A percentile compares a stretch with the other conserved stretches of the same genome.
Conservation (phyloP, 208 protist genomes). For the Porcisia hertigi region DNA sequence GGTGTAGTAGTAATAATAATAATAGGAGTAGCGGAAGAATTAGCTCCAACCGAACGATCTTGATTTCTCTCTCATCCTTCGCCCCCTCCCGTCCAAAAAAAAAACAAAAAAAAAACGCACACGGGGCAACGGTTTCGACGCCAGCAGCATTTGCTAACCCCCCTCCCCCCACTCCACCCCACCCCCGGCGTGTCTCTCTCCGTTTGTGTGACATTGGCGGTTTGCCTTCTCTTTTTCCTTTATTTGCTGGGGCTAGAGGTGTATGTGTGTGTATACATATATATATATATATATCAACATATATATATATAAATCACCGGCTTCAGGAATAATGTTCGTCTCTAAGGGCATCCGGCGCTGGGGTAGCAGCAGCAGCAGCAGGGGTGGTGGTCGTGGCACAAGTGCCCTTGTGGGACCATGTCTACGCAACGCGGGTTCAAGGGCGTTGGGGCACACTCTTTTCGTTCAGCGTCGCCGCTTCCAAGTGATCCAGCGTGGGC, state of each 20-base stretch:
- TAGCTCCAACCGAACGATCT: too few relatives aligned
- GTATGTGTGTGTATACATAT: too few relatives aligned
- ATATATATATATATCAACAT: too few relatives aligned
- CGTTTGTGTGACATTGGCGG: too few relatives aligned
- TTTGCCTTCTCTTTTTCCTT: background rate
- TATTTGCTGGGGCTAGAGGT: too few relatives aligned
- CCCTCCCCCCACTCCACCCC: background rate
- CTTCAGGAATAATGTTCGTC: background rate
- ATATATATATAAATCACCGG: background rate
- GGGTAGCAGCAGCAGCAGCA: slow-evolving; percentile 5
- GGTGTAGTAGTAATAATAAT: too few relatives aligned
- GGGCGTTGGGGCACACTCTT: background rate
- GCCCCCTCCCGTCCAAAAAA: background rate
- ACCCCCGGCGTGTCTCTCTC: too few relatives aligned
- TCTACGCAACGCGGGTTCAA: background rate
- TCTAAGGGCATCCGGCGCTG: background rate
- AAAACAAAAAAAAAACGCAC: background rate
- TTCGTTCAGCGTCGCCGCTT: slow-evolving; percentile 15
- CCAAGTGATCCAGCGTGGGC: slow-evolving; percentile 67
- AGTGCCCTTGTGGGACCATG: background rate
- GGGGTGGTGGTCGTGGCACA: background rate
- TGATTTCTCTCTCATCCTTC: too few relatives aligned
- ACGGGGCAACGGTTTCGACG: background rate
- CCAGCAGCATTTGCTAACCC: background rate
- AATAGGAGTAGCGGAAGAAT: too few relatives aligned